These are phyloP conservation scores for Apiotrichum akiyoshidainum DNA, from an alignment of 1,284 basidiomycete species.

Conservation along the genomic window DNA sequence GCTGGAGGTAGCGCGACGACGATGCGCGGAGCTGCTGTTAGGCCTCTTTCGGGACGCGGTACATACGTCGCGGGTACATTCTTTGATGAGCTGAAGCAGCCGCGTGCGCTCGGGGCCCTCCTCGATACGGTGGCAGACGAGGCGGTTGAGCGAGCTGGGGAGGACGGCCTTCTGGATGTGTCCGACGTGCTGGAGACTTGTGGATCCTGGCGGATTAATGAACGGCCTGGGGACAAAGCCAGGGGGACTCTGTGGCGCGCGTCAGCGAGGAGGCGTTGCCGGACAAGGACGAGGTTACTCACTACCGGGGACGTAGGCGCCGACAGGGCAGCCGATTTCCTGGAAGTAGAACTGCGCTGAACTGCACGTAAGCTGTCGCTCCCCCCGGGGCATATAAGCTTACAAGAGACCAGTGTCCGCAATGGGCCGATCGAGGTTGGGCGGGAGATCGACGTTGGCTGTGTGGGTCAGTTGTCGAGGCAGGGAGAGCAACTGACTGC, in stretches of 20 bases:
- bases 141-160: neutral
- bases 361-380: slow-evolving; percentile 17
- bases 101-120: slow-evolving; percentile 7
- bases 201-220: slow-evolving; percentile 6
- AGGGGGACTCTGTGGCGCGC: neutral
- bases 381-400: slow-evolving; percentile 7
- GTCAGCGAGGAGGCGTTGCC: too few relatives aligned
- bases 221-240: too few relatives aligned
- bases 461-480: neutral
- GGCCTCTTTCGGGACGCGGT: neutral
- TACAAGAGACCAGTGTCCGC: slow-evolving; percentile 37
- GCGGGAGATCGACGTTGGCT: slow-evolving; percentile 31
- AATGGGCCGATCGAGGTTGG: slow-evolving; percentile 19
- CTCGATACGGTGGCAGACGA: slow-evolving; percentile 13
- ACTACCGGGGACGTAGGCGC: slow-evolving; percentile 33
- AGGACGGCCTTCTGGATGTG: slow-evolving; percentile 11
- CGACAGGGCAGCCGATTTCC: slow-evolving; percentile 38
- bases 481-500: slow-evolving; percentile 17
- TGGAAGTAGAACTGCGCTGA: slow-evolving; percentile 31
- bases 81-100: slow-evolving; percentile 26
- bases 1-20: slow-evolving; percentile 33
- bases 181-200: slow-evolving; percentile 4
- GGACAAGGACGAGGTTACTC: slow-evolving; percentile 13
- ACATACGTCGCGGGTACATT: slow-evolving; percentile 34
- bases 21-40: slow-evolving; percentile 27